Conservation (phyloP, 1,284 basidiomycete species). For the Porogramme epimiltina region DNA sequence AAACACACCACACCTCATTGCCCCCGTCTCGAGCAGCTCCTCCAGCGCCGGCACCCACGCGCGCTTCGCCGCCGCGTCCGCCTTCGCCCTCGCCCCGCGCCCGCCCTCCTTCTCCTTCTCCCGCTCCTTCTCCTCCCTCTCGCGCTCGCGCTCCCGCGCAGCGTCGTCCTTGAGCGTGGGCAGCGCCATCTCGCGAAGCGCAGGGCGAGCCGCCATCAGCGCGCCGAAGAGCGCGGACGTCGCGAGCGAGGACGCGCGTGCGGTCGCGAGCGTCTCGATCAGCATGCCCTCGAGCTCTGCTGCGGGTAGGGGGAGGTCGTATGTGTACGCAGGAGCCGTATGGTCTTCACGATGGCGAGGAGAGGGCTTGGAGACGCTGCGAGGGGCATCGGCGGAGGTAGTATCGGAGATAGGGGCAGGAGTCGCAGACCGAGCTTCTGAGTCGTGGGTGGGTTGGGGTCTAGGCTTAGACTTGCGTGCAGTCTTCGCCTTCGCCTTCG, state of each 20-base stretch:
- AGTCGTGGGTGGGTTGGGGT: too few relatives aligned
- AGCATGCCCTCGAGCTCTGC: conserved; percentile 52
- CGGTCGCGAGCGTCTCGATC: conserved; percentile 71
- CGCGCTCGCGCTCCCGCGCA: conserved; percentile 32
- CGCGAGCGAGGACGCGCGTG: conserved; percentile 68
- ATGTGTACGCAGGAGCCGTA: conserved; percentile 1
- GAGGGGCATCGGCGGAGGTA: too few relatives aligned
- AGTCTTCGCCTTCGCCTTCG: background rate
- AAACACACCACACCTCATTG: conserved; percentile 58
- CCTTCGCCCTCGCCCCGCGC: conserved; percentile 8
- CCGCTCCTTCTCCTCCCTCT: conserved; percentile 6
- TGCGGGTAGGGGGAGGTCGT: conserved; percentile 25
- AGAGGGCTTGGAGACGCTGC: background rate
- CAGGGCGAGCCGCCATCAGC: conserved; percentile 54
- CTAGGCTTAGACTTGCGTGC: background rate
- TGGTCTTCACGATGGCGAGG: background rate
- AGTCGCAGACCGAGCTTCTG: too few relatives aligned
- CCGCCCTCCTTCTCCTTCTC: conserved; percentile 3
- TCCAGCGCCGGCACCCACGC: conserved; percentile 54
- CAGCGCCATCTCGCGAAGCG: conserved; percentile 33
- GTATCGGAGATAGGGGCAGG: too few relatives aligned
- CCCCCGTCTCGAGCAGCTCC: conserved; percentile 51
- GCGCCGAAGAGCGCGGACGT: conserved; percentile 53
- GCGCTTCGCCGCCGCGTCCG: conserved; percentile 20
- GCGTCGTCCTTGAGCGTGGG: conserved; percentile 22